Base-by-base conservation (phyloP, 495 filamentous ascomycete species). In the Penicillium atrosanguineum region DNA sequence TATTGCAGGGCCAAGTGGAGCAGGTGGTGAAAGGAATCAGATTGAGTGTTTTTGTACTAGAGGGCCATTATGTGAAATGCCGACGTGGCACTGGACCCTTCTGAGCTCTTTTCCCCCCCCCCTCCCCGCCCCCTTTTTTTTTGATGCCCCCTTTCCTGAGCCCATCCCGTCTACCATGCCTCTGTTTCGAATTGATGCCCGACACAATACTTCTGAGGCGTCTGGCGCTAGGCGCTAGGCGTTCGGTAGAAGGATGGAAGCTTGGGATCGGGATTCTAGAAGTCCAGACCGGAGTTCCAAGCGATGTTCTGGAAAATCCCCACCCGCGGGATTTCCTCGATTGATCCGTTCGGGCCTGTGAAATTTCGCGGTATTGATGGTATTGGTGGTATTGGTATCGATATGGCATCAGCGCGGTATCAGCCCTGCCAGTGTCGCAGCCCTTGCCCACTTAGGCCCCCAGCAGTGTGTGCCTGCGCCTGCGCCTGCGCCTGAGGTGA, bases 1-100 rank as follows among this genome's bases (percentile, higher is more conserved):
- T 36, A 61, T 64, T 64, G 47, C 61, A 64, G 58, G 61, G 59
- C 51, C 42, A 31, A 16, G 62, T 65, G 62, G 62, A 65, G 56
- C 44, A 42, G 19, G 8, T 38, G 41, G 50, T 34, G 31, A 1
- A 34, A 34, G 31, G 31, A 34, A 34, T 34, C 31, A 34, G 11
- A 34, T 34, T 34, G 31, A 34, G 31, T 34, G 31, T 34, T 34
- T 34, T 12, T 14, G 2, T 34, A 34, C 31, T 15, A 14, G 3
- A 14, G 31, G 8, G 31, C 14, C 11, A 11, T 8, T 34, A 8
- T 14, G 37, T 43, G 29, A 41, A 16, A 34, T 51, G 48, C 45
- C 48, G 14, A 37, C n/a, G 12, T 21, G 9, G 14, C 16, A 29
- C 53, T 47, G 47, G 44, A 44, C 36, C 31, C 31, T 14, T 34